Evolutionary conservation across 495 filamentous ascomycete species (phyloP).

Genomic region (Lentithecium fluviatile): DNA sequence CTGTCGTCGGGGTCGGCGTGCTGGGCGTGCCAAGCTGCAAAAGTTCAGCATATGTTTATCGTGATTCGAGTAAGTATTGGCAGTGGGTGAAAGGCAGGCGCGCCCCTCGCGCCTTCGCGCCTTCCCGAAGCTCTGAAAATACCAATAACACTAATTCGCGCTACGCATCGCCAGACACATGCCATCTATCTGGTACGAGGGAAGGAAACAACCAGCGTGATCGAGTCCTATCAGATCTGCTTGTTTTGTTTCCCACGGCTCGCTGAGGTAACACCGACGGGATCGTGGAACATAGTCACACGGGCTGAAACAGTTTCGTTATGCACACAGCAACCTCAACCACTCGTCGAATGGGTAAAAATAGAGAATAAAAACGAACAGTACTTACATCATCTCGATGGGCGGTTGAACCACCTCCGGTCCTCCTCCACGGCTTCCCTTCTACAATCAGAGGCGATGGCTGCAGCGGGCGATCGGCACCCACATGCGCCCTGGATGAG

Average conservation of each 20-base stretch:
- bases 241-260: too few species aligned
- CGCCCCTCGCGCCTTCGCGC: not conserved
- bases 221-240: too few species aligned
- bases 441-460: conserved; percentile 34
- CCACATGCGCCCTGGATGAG: conserved; percentile 23
- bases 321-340: not conserved
- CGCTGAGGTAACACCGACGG: not conserved
- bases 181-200: too few species aligned
- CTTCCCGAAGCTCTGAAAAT: too few species aligned
- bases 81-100: too few species aligned
- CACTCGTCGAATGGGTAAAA: not conserved
- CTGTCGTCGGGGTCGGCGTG: conserved; percentile 15
- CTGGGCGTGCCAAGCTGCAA: conserved; percentile 12
- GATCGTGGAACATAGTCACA: conserved; percentile 9
- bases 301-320: conserved; percentile 19
- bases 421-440: conserved; percentile 21
- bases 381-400: conserved; percentile 29
- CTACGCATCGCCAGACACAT: too few species aligned
- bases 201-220: too few species aligned
- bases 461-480: conserved; percentile 24
- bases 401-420: conserved; percentile 1
- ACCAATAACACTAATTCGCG: too few species aligned
- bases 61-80: too few species aligned
- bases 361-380: conserved; percentile 1
- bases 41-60: conserved; percentile 11